These are phyloP conservation scores for Thraustochytrium sp. DNA, from an alignment of 352 stramenopile species.

Conservation along the genomic window DNA sequence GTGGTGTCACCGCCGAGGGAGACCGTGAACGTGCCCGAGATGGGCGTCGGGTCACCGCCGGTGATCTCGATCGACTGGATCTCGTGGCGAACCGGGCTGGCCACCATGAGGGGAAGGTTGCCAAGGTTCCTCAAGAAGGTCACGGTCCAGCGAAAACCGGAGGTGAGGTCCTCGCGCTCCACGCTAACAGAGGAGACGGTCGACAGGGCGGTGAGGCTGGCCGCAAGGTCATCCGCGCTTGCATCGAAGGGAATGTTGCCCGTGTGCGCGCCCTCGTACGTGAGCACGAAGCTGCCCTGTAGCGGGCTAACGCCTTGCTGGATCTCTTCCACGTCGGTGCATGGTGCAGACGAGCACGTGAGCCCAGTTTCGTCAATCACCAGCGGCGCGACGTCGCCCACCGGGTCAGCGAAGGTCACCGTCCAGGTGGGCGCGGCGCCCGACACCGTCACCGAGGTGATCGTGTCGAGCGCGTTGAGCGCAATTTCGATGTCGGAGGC, in stretches of 20 bases:
- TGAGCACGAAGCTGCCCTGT: slow-evolving; percentile 82
- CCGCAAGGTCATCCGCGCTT: slow-evolving; percentile 70
- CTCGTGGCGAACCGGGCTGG: slow-evolving; percentile 79
- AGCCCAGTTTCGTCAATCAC: slow-evolving; percentile 53
- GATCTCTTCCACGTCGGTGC: slow-evolving; percentile 52
- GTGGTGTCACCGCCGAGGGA: slow-evolving; percentile 70
- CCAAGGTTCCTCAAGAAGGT: slow-evolving; percentile 90
- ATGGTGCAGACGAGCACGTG: not conserved
- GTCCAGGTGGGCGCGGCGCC: slow-evolving; percentile 63
- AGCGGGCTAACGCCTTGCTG: slow-evolving; percentile 71
- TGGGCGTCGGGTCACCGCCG: slow-evolving; percentile 81
- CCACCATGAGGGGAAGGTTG: slow-evolving; percentile 80
- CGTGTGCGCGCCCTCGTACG: slow-evolving; percentile 73
- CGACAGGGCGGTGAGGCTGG: slow-evolving; percentile 66
- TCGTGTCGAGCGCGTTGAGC: slow-evolving; percentile 65
- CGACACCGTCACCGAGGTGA: slow-evolving; percentile 66
- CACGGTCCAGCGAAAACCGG: slow-evolving; percentile 82
- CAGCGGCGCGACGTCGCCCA: slow-evolving; percentile 77
- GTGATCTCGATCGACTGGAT: slow-evolving; percentile 81
- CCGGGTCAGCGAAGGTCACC: slow-evolving; percentile 83
- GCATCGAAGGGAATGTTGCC: slow-evolving; percentile 82
- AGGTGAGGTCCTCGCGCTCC: slow-evolving; percentile 56
- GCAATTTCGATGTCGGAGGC: slow-evolving; percentile 57
- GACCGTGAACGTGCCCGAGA: slow-evolving; percentile 80
- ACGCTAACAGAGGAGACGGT: slow-evolving; percentile 58